A percentile compares a stretch with the other conserved stretches of the same genome.
phyloP scores from a whole-genome alignment of 139 green algal genomes.

The Pycnococcus provasolii region DNA sequence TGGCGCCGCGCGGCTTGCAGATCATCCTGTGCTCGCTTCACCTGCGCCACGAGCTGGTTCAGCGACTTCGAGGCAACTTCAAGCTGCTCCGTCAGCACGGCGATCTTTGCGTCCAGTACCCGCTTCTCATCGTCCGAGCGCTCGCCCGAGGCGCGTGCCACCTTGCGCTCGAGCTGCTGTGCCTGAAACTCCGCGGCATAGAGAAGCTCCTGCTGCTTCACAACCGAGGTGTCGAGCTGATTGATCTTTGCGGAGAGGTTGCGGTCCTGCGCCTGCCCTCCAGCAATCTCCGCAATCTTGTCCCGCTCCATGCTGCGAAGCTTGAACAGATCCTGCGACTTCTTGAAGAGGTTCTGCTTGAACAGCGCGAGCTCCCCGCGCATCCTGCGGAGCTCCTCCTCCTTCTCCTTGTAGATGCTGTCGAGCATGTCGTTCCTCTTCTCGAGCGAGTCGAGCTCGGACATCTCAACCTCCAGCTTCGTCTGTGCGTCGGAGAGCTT shows the following conservation, averaged over 20 bases:
- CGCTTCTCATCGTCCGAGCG: slow-evolving; percentile 65
- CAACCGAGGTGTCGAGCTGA: slow-evolving; percentile 37
- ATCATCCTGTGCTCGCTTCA: slow-evolving; percentile 61
- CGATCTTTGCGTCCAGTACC: slow-evolving; percentile 45
- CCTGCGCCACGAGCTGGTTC: slow-evolving; percentile 51
- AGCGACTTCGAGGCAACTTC: slow-evolving; percentile 44
- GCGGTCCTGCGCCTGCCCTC: slow-evolving; percentile 54
- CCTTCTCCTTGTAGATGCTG: slow-evolving; percentile 10
- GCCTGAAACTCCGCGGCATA: slow-evolving; percentile 74
- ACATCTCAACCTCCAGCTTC: slow-evolving; percentile 50
- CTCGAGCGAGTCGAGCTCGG: slow-evolving; percentile 47
- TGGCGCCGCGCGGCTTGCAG: slow-evolving; percentile 38
- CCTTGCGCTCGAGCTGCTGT: slow-evolving; percentile 66
- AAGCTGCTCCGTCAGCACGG: slow-evolving; percentile 33
- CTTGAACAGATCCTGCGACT: slow-evolving; percentile 43
- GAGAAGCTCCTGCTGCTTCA: slow-evolving; percentile 69
- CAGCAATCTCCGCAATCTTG: slow-evolving; percentile 57
- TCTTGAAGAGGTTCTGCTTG: slow-evolving; percentile 30
- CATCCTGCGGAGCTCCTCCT: slow-evolving; percentile 38
- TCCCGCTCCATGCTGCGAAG: slow-evolving; percentile 51
- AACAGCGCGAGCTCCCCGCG: slow-evolving; percentile 17
- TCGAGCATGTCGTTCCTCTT: slow-evolving; percentile 8
- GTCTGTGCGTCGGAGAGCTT: slow-evolving; percentile 21
- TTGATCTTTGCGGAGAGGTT: slow-evolving; percentile 43
- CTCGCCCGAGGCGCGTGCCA: slow-evolving; percentile 55